Base-by-base conservation (phyloP, 805 yeast genomes). In the Lachancea nothofagi region DNA sequence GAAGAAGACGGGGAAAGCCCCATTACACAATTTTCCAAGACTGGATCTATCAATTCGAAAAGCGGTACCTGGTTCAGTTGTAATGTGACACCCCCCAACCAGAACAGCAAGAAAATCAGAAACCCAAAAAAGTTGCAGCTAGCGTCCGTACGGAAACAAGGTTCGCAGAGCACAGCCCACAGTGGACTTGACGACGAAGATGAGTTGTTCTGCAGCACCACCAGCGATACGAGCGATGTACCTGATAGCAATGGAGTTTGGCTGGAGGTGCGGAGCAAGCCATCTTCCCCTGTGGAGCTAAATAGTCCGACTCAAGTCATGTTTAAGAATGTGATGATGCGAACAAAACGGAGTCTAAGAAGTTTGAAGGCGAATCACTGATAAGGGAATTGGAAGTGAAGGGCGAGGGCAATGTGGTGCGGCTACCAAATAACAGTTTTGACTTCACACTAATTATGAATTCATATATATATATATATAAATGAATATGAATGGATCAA, bases 51-150 rank as follows among this genome's bases (percentile, higher is more conserved):
- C 14, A 38, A 13, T 26, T 26, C 40, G 17, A 38, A 36, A 27
- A 34, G 24, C 21, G 35, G 37, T 15, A 42, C 42, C n/a, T 35
- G 45, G 31, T 42, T 42, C 26, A 38, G 42, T 5, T 42, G 40
- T 38, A 42, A 42, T 20, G 45, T 36, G 30, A 42, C 45, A 8
- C 45, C 41, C 14, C 45, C 45, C 20, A 37, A 29, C n/a, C 24
- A 17, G 21, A 13, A 18, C 9, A 17, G 15, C 8, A 19, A 25
- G 18, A 34, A 27, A 12, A 18, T 24, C 15, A 34, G 24, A 27
- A 34, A 23, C 19, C 24, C 24, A 15, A 29, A 23, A 18, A 37
- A 30, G 24, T 14, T 24, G 29, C 41, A 21, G 26, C 42, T 34
- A 24, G 33, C 29, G 20, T 25, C 29, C 14, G 7, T 13, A 13